Percentiles rank a stretch among this genome's conserved stretches.
These are phyloP conservation scores for Colletotrichum agaves DNA, from an alignment of 2,329 filamentous ascomycete genomes.

Conservation along the genomic window DNA sequence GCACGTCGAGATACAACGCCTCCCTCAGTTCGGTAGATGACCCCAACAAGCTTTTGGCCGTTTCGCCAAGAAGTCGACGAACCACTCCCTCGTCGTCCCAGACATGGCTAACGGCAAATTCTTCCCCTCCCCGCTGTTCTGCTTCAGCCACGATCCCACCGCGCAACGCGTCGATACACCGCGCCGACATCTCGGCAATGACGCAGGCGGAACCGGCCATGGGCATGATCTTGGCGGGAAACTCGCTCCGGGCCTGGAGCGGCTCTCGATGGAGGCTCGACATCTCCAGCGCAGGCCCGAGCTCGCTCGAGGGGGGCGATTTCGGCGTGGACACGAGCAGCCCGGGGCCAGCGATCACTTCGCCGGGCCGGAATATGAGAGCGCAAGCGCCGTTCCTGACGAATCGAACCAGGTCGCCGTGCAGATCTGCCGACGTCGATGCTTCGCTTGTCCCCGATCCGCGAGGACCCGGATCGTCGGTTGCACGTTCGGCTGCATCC, in stretches of 20 bases:
- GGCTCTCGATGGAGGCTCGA: not conserved
- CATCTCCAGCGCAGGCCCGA: not conserved
- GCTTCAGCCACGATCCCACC: not conserved
- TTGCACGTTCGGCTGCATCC: not conserved
- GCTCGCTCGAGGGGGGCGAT: not conserved
- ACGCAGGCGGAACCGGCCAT: not conserved
- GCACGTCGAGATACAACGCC: not conserved
- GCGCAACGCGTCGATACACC: not conserved
- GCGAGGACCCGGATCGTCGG: not conserved
- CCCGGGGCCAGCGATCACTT: conserved; percentile 9
- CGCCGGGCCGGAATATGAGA: not conserved
- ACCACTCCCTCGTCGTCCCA: not conserved
- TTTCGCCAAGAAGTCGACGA: not conserved
- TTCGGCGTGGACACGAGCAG: not conserved
- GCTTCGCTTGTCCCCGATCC: not conserved
- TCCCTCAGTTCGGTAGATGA: not conserved
- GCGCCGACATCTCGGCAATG: not conserved
- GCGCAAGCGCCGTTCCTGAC: not conserved
- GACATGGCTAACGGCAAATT: not conserved
- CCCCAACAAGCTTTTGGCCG: not conserved
- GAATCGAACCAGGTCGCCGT: not conserved
- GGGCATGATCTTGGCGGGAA: conserved; percentile 4
- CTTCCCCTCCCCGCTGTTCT: not conserved
- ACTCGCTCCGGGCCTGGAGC: not conserved
- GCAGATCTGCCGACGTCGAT: not conserved